These are phyloP conservation scores for Solanum hybrid DNA, from an alignment of 305 asterid genomes.

Conservation along the genomic window DNA sequence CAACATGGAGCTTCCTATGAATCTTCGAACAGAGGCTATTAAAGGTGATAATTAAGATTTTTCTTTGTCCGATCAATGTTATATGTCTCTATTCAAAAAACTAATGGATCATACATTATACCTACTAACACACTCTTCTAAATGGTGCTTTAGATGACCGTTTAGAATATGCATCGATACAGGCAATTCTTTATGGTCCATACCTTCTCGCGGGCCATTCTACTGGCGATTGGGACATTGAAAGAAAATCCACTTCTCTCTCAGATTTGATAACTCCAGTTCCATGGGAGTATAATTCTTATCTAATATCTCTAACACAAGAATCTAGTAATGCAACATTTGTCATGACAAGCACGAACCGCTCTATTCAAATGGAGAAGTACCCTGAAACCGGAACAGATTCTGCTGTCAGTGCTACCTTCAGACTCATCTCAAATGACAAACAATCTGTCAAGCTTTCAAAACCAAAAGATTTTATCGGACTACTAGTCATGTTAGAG, in stretches of 20 bases:
- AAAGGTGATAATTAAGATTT: constrained; percentile 30
- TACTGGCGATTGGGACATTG: constrained; percentile 57
- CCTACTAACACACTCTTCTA: constrained; percentile 10
- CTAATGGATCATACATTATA: not conserved
- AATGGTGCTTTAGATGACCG: constrained; percentile 50
- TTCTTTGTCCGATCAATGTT: not conserved
- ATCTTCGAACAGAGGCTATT: constrained; percentile 51
- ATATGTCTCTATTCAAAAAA: not conserved
- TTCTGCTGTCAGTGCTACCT: constrained; percentile 43
- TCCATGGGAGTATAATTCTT: constrained; percentile 39
- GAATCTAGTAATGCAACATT: constrained; percentile 14
- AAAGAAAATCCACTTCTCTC: constrained; percentile 26
- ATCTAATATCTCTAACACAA: constrained; percentile 51
- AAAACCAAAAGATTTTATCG: constrained; percentile 26
- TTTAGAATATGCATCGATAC: constrained; percentile 42
- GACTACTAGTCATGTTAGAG: constrained; percentile 46
- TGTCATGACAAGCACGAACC: constrained; percentile 28
- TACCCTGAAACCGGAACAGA: constrained; percentile 46
- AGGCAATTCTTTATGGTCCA: constrained; percentile 75
- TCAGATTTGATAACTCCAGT: constrained; percentile 57
- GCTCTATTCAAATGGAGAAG: constrained; percentile 27
- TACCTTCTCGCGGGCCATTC: constrained; percentile 76
- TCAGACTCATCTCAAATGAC: constrained; percentile 33
- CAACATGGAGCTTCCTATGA: constrained; percentile 44
- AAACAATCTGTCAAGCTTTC: constrained; percentile 8